Evolutionary conservation across 208 protist genomes (phyloP).

Genomic region (Leishmania turanica): DNA sequence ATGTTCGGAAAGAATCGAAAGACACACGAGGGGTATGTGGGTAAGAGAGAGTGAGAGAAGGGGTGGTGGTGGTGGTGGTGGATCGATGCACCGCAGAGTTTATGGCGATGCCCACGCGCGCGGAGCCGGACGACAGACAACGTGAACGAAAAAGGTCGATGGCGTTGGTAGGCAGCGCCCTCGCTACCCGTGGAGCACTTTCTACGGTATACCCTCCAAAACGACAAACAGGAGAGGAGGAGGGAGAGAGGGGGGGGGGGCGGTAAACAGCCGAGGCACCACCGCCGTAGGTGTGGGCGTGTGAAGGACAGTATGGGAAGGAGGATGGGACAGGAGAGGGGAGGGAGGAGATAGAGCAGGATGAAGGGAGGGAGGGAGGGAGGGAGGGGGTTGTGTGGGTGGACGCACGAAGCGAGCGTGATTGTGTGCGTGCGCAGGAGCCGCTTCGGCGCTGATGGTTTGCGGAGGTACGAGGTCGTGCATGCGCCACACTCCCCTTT

Average conservation of each 20-base stretch:
- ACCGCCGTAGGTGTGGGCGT: neutral
- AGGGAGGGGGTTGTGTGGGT: neutral
- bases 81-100: neutral
- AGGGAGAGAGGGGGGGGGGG: no score
- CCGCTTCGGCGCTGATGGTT: neutral
- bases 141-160: neutral
- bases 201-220: no score
- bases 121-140: neutral
- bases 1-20: constrained; percentile 33
- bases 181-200: no score
- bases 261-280: neutral
- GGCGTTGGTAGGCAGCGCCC: neutral
- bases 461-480: neutral
- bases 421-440: neutral
- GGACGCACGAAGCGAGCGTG: neutral
- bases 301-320: neutral
- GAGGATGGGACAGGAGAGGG: neutral
- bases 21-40: neutral
- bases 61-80: neutral
- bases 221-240: neutral
- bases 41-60: neutral
- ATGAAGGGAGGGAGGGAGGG: neutral
- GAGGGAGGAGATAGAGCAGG: neutral
- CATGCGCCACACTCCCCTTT: neutral
- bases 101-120: neutral